Evolutionary conservation across 2,329 filamentous ascomycete genomes (phyloP), one percentile per base, ranked within the genome.

Genomic region (Verticillium klebahnii): DNA sequence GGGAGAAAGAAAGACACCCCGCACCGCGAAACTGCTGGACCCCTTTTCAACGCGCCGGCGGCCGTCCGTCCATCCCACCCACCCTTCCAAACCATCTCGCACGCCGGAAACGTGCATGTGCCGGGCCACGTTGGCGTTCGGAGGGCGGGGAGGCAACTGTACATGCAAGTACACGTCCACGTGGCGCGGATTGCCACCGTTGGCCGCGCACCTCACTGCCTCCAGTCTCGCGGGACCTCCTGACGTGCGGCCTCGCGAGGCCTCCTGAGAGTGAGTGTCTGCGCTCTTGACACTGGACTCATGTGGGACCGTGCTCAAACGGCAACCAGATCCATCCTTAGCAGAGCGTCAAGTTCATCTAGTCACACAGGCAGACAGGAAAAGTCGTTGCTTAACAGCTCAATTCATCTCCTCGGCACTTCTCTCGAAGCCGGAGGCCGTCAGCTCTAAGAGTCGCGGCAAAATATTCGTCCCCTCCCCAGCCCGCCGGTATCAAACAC

Each of bases 381-480:
- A 50, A 50, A 2, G 25, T 12, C 8, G 19, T 23, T 12, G n/a
- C 19, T 50, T n/a, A 50, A 50, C 45, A 50, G n/a, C 19, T 50
- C 45, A 25, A 50, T 50, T 50, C n/a, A 23, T 58, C 56, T 58
- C 56, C 56, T 58, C 56, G 56, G 6, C 56, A 40, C 56, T 58
- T 58, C 56, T 58, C 56, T 39, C 36, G 56, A 58, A 58, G 56
- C 56, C 56, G 56, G 56, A 58, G 56, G 34, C 56, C 56, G 34
- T 50, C 45, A 6, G 25, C 19, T 9, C 45, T 25, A n/a, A 25
- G 12, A n/a, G 19, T 50, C n/a, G n/a, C 45, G 45, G 45, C 45
- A 50, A 12, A n/a, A 14, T 50, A 50, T 50, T 50, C 45, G 19
- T 50, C 45, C 45, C 45, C 45, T 50, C 45, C 19, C 45, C 45